Evolutionary conservation across 768 basidiomycete species (phyloP).

Genomic region (Polyporus arcularius): DNA sequence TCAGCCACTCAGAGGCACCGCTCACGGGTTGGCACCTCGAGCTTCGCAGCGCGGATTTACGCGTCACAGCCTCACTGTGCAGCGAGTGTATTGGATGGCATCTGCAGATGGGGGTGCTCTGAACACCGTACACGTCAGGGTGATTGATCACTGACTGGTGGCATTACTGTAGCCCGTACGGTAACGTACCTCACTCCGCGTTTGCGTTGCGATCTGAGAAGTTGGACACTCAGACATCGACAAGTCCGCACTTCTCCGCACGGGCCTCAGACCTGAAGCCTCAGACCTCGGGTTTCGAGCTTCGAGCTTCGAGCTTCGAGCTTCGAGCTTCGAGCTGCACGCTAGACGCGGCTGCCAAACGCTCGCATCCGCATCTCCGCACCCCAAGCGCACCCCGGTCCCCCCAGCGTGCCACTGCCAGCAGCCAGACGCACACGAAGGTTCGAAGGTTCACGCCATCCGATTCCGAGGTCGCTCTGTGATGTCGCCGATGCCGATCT

Average conservation of each 20-base stretch:
- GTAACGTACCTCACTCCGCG: too few species aligned
- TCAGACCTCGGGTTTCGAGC: background rate
- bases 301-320: background rate
- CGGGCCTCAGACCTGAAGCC: background rate
- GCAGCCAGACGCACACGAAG: background rate
- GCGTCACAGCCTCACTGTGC: too few species aligned
- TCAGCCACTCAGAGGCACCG: too few species aligned
- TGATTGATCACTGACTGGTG: background rate
- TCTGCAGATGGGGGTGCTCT: background rate
- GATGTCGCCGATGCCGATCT: too few species aligned
- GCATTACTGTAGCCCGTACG: too few species aligned
- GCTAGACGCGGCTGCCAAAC: background rate
- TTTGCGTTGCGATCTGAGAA: background rate
- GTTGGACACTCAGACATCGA: background rate
- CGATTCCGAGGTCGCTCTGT: too few species aligned
- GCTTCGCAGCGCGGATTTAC: too few species aligned
- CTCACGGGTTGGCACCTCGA: too few species aligned
- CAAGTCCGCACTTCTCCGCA: background rate
- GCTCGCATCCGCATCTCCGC: background rate
- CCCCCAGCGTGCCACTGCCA: too few species aligned
- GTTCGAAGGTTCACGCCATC: background rate
- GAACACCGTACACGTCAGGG: background rate
- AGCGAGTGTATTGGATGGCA: too few species aligned
- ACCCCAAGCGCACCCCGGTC: too few species aligned
- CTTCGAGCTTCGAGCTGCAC: background rate